phyloP scores from a whole-genome alignment of 2,329 filamentous ascomycete genomes.

The Fusarium coicis region DNA sequence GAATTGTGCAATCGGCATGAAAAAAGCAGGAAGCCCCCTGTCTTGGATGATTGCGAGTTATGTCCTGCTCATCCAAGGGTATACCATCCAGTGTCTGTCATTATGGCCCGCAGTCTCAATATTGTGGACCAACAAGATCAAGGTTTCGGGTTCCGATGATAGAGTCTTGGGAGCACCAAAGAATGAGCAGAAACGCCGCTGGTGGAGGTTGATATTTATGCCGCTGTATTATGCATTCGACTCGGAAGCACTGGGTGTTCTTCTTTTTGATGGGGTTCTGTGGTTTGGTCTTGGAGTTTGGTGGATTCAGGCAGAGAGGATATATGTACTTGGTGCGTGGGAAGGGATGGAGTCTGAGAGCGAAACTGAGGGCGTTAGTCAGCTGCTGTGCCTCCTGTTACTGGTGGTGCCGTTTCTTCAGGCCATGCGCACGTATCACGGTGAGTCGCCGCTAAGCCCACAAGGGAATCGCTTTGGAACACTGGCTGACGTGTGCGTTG shows the following conservation, averaged over 20 bases:
- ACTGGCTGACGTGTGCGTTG: background rate
- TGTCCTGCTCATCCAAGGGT: background rate
- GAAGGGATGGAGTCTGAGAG: background rate
- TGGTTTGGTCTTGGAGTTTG: background rate
- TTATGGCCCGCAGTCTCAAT: background rate
- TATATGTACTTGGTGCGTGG: background rate
- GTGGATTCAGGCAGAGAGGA: background rate
- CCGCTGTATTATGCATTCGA: background rate
- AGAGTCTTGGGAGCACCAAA: background rate
- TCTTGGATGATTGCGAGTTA: background rate
- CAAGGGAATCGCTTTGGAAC: background rate
- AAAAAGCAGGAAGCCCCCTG: background rate
- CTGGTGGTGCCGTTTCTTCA: background rate
- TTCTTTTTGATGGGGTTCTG: background rate
- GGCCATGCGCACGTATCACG: background rate
- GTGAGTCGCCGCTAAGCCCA: background rate
- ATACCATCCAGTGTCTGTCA: background rate
- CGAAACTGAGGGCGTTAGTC: background rate
- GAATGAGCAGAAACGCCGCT: background rate
- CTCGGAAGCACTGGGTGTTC: background rate
- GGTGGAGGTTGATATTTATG: background rate
- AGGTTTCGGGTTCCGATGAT: rapidly evolving
- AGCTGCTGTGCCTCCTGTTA: background rate
- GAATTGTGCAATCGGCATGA: background rate
- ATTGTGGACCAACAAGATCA: background rate